Conservation (phyloP, 129 eudicot species). For the Lactuca sativa region DNA sequence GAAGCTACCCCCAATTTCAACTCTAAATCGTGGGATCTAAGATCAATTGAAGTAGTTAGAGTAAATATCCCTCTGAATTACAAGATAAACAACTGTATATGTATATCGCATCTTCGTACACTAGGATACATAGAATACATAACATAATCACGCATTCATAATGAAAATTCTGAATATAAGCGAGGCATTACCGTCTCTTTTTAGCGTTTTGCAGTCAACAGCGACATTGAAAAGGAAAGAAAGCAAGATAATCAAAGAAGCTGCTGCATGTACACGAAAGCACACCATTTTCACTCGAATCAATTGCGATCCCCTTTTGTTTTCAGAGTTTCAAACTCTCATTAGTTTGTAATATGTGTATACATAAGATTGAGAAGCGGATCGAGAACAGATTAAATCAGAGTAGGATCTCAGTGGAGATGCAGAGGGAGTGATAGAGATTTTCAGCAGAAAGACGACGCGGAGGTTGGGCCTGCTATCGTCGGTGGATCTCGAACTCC, state of each 20-base stretch:
- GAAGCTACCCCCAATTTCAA: conserved; percentile 1
- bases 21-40: conserved; percentile 16
- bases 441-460: conserved; percentile 13
- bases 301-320: conserved; percentile 22
- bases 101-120: not conserved
- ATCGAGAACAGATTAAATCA: conserved; percentile 2
- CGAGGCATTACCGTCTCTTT: conserved; percentile 69
- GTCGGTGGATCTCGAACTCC: conserved; percentile 31
- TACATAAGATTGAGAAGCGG: conserved; percentile 2
- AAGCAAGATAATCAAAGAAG: conserved; percentile 30
- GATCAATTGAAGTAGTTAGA: not conserved
- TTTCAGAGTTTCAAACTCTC: conserved; percentile 18
- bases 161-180: not conserved
- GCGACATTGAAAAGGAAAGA: conserved; percentile 37
- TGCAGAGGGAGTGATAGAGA: conserved; percentile 23
- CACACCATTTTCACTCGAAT: conserved; percentile 29
- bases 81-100: not conserved
- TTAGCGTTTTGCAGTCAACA: conserved; percentile 77
- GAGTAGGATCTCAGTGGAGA: conserved; percentile 20
- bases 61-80: not conserved
- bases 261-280: conserved; percentile 30
- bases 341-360: not conserved
- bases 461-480: conserved; percentile 1
- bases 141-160: conserved; percentile 10
- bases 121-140: not conserved